Base-by-base conservation (phyloP, 495 filamentous ascomycete genomes). In the Annulohypoxylon moriforme region DNA sequence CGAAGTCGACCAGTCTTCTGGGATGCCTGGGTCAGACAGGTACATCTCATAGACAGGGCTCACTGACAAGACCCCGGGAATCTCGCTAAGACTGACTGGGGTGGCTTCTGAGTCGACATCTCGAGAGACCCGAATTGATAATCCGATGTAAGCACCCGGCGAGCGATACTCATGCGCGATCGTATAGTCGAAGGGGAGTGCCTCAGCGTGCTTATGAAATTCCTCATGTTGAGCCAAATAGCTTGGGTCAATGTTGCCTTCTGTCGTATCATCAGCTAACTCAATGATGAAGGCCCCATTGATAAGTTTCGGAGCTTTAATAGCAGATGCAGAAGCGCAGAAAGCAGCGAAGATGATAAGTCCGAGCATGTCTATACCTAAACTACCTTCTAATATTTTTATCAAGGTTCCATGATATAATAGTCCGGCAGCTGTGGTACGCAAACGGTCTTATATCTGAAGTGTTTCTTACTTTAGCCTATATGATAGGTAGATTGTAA, bases 131-230 rank as follows among this genome's bases (percentile, higher is more conserved):
- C 66, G 56, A 42, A 76, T 71, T 8, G 73, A 76, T n/a, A 76
- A 53, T 8, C 73, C 73, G 25, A 68, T 29, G 40, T 64, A 76
- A 11, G 56, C 56, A 25, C 68, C 70, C 14, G 63, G 57, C 22
- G 68, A 70, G 8, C 63, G 47, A 20, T 72, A 76, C 31, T 76
- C 73, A 55, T 73, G 44, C n/a, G 63, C 58, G 6, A 73, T 63
- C 2, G 57, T 47, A 18, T 76, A 76, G 18, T 68, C 25, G 46
- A 69, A 69, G 16, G 67, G 60, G 10, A 75, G n/a, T 1, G 14
- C 25, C 2, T 36, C 38, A 16, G 73, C 73, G n/a, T 60, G 57
- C 25, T 70, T 64, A 58, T 73, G 69, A 24, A 73, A 75, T 22
- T 61, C 24, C 2, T 36, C 36, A 25, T 72, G 60, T 2, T 36